phyloP scores from a whole-genome alignment of 257 asterid species.

The Nemophila menziesii region DNA sequence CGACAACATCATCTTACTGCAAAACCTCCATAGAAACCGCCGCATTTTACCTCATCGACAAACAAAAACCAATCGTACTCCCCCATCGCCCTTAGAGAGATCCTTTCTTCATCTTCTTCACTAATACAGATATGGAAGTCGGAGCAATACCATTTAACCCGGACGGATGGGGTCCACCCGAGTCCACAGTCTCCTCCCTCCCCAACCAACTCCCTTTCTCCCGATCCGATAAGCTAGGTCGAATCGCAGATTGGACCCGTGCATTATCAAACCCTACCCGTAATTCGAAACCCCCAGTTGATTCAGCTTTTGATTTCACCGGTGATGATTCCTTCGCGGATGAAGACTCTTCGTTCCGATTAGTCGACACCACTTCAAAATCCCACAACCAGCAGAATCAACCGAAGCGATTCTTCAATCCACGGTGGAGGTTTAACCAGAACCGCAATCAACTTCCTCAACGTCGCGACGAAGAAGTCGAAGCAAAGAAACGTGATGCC shows the following conservation, averaged over 20 bases:
- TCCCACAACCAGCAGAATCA: constrained; percentile 61
- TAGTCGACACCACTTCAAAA: constrained; percentile 75
- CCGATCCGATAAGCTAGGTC: constrained; percentile 81
- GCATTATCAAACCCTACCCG: constrained; percentile 32
- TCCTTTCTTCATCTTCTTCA: too few species aligned
- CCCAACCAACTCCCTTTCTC: constrained; percentile 87
- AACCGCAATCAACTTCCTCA: constrained; percentile 57
- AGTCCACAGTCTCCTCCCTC: constrained; percentile 22
- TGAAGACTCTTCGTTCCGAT: constrained; percentile 80
- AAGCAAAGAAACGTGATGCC: constrained; percentile 74
- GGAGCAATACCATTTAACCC: constrained; percentile 75
- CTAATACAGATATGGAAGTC: constrained; percentile 59
- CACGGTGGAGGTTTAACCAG: constrained; percentile 81
- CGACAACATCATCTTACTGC: too few species aligned
- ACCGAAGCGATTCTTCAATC: constrained; percentile 39
- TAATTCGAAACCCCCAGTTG: constrained; percentile 39
- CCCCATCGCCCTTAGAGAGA: too few species aligned
- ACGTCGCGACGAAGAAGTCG: constrained; percentile 91
- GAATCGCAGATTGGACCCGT: constrained; percentile 94
- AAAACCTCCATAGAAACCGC: too few species aligned
- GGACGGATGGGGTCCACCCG: constrained; percentile 98
- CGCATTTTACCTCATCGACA: too few species aligned
- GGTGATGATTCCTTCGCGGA: constrained; percentile 89
- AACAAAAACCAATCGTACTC: too few species aligned
- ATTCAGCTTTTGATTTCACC: constrained; percentile 89